phyloP scores from a whole-genome alignment of 2,329 filamentous ascomycete species.

The Aspergillus bombycis region DNA sequence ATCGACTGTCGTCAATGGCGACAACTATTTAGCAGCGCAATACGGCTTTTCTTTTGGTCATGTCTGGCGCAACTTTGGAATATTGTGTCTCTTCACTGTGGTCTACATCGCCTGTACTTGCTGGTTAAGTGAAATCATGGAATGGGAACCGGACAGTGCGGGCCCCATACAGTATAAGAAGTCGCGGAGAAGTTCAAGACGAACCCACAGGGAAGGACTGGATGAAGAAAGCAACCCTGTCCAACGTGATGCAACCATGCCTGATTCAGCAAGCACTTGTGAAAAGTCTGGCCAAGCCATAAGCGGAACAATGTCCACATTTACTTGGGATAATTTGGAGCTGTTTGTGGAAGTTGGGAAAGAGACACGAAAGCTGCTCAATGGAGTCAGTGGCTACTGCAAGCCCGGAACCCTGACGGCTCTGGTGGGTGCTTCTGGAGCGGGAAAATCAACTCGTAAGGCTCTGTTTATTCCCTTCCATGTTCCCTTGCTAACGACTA shows the following conservation, averaged over 20 bases:
- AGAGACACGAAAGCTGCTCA: constrained; percentile 59
- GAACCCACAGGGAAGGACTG: constrained; percentile 11
- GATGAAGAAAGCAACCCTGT: constrained; percentile 35
- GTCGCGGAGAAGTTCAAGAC: constrained; percentile 43
- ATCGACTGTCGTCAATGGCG: constrained; percentile 53
- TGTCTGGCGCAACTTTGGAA: constrained; percentile 72
- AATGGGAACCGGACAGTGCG: constrained; percentile 61
- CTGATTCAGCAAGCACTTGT: constrained; percentile 20
- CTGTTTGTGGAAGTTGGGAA: constrained; percentile 69
- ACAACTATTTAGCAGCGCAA: constrained; percentile 55
- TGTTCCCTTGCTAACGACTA: constrained; percentile 33
- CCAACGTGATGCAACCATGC: constrained; percentile 21
- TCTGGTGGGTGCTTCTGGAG: constrained; percentile 74
- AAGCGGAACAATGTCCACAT: constrained; percentile 60
- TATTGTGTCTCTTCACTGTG: constrained; percentile 71
- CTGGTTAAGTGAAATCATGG: constrained; percentile 66
- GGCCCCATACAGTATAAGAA: constrained; percentile 69
- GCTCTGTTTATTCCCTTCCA: neutral
- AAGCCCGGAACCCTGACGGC: constrained; percentile 78
- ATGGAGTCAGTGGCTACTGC: constrained; percentile 71
- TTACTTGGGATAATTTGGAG: constrained; percentile 68
- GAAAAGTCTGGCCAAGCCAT: constrained; percentile 38
- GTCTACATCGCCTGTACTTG: constrained; percentile 71
- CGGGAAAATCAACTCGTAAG: constrained; percentile 62
- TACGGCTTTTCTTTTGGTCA: constrained; percentile 57